phyloP scores from a whole-genome alignment of 2,329 filamentous ascomycete species.

The Aspergillus transmontanensis region DNA sequence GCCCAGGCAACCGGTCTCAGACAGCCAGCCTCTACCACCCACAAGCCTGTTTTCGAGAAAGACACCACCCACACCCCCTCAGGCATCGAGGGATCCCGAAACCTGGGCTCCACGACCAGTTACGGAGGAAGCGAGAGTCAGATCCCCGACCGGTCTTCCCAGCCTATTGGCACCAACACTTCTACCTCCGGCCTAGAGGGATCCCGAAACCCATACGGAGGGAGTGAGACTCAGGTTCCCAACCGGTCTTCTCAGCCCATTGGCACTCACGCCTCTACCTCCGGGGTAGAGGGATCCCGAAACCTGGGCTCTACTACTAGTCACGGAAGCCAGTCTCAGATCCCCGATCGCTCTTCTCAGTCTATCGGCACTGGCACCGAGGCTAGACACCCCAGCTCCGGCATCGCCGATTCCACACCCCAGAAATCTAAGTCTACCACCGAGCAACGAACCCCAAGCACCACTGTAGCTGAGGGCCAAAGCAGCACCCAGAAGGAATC shows the following conservation, averaged over 20 bases:
- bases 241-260: too few species aligned
- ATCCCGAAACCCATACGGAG: background rate
- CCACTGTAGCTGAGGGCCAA: background rate
- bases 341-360: background rate
- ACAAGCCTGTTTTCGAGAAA: background rate
- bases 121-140: background rate
- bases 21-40: background rate
- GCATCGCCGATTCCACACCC: background rate
- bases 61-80: background rate
- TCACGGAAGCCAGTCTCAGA: background rate
- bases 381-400: background rate
- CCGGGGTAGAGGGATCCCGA: background rate
- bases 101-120: background rate
- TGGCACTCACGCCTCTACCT: too few species aligned
- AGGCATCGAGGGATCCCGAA: background rate
- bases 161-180: background rate
- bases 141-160: background rate
- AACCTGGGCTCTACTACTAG: background rate
- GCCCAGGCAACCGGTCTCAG: background rate
- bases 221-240: too few species aligned
- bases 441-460: background rate
- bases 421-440: background rate
- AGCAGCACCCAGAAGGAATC: background rate
- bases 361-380: background rate
- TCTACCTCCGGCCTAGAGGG: background rate